Evolutionary conservation across 192 early-diverging fungal genomes (phyloP), one percentile per base, ranked within the genome.

Genomic region (Funneliformis mosseae): DNA sequence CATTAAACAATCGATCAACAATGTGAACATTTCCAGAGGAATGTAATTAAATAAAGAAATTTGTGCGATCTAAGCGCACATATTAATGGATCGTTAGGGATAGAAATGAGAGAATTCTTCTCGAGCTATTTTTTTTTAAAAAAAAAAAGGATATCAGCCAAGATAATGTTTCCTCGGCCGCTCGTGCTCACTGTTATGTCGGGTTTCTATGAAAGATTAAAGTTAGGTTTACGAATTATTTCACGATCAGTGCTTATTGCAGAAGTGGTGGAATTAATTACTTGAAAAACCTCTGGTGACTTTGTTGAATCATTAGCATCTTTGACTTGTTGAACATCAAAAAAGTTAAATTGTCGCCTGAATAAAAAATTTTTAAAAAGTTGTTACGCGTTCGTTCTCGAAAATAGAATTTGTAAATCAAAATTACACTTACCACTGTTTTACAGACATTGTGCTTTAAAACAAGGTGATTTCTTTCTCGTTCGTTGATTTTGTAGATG

Each of bases 311-410:
- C 91, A 64, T 85, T 80, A 16, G 91, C 75, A 81, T 92, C 92
- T 28, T 87, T 87, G 16, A 92, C 84, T 69, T 89, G 86, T 55
- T 91, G 87, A 66, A 85, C 88, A 72, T 94, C 91, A 81, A 94
- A 94, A 71, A 94, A 94, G 74, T 85, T 88, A 83, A 94, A 94
- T 68, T 92, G 92, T 78, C 93, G 84, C 91, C 91, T 78, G 10
- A 25, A 25, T n/a, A 45, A 39, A 41, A 23, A n/a, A n/a, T n/a
- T n/a, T 39, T 23, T 5, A 33, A 39, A 69, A 69, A 23, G 10
- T 12, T 18, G 23, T 27, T 3, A 27, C 25, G 1, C 25, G 8
- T 27, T 27, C 25, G 12, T 12, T 23, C n/a, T 27, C 12, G 12
- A 25, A 3, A 11, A 1, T n/a, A 28, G 25, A 64, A 23, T 12